Percentiles rank a stretch among this genome's conserved stretches.
Evolutionary conservation across 768 basidiomycete species (phyloP).

Genomic region (Agaricus subrufescens): DNA sequence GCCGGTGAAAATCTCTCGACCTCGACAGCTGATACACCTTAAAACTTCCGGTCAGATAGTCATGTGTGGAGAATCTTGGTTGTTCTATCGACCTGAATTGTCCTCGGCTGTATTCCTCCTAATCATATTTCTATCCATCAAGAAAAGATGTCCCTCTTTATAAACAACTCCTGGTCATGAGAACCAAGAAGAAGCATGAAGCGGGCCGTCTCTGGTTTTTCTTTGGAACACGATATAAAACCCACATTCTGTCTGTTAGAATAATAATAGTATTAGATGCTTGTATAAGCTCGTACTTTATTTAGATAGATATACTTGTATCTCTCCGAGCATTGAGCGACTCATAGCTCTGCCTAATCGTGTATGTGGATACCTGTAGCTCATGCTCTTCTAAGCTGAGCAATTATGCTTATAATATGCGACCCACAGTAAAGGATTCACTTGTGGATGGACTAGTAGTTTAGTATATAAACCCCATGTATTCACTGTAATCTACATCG

Average conservation of each 20-base stretch:
- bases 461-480: too few relatives aligned
- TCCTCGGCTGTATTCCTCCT: neutral
- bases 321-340: too few relatives aligned
- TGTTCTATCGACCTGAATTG: neutral
- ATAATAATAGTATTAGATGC: too few relatives aligned
- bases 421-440: too few relatives aligned
- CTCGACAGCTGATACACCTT: neutral
- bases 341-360: too few relatives aligned
- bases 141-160: neutral
- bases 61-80: slow-evolving; percentile 3
- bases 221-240: neutral
- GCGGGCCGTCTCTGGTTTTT: slow-evolving; percentile 1
- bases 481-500: too few relatives aligned
- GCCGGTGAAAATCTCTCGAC: neutral
- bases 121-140: neutral
- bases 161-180: neutral
- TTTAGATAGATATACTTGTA: too few relatives aligned
- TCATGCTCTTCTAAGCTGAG: too few relatives aligned
- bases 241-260: neutral
- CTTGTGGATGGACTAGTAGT: too few relatives aligned
- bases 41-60: neutral
- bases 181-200: neutral
- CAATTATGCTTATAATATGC: too few relatives aligned
- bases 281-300: too few relatives aligned
- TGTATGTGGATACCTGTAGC: too few relatives aligned